Percentiles rank a stretch among this genome's conserved stretches.
Conservation (phyloP, 371 early-diverging fungal species). For the Mucor velutinosus region DNA sequence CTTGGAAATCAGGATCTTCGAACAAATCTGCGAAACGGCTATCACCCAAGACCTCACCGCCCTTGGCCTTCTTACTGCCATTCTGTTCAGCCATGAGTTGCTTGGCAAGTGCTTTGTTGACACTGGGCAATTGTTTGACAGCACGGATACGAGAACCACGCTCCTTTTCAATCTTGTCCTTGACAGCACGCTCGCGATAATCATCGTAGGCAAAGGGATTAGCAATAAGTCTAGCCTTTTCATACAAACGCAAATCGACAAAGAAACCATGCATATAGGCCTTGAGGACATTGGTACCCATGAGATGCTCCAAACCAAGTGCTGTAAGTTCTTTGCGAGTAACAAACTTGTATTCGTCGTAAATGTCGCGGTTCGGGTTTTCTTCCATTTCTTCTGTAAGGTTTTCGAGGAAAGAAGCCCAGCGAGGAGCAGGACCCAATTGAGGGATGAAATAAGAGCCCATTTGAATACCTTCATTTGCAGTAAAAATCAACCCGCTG, state of each 20-base stretch:
- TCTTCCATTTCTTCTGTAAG: slow-evolving; percentile 98
- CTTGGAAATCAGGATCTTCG: slow-evolving; percentile 90
- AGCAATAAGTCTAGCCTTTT: slow-evolving; percentile 93
- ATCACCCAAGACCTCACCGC: slow-evolving; percentile 70
- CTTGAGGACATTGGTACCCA: slow-evolving; percentile 92
- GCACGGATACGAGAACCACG: slow-evolving; percentile 89
- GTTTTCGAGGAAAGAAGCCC: slow-evolving; percentile 97
- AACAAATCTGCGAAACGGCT: slow-evolving; percentile 89
- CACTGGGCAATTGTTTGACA: slow-evolving; percentile 85
- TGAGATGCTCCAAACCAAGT: slow-evolving; percentile 90
- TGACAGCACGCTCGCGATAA: slow-evolving; percentile 75
- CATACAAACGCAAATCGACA: slow-evolving; percentile 92
- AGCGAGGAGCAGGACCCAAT: slow-evolving; percentile 95
- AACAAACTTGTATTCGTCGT: slow-evolving; percentile 98
- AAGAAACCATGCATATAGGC: slow-evolving; percentile 99
- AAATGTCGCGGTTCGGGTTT: slow-evolving; percentile 80
- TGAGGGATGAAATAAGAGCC: slow-evolving; percentile 91
- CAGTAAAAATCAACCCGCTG: slow-evolving; percentile 92
- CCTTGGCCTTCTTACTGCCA: slow-evolving; percentile 44
- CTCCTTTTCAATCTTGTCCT: slow-evolving; percentile 85
- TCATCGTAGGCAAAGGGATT: slow-evolving; percentile 98
- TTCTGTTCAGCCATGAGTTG: slow-evolving; percentile 63
- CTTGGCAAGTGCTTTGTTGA: slow-evolving; percentile 85
- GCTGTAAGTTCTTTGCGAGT: slow-evolving; percentile 86
- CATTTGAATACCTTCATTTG: slow-evolving; percentile 95